Base-by-base conservation (phyloP, 1,139 yeast species). In the Torulaspora pretoriensis region DNA sequence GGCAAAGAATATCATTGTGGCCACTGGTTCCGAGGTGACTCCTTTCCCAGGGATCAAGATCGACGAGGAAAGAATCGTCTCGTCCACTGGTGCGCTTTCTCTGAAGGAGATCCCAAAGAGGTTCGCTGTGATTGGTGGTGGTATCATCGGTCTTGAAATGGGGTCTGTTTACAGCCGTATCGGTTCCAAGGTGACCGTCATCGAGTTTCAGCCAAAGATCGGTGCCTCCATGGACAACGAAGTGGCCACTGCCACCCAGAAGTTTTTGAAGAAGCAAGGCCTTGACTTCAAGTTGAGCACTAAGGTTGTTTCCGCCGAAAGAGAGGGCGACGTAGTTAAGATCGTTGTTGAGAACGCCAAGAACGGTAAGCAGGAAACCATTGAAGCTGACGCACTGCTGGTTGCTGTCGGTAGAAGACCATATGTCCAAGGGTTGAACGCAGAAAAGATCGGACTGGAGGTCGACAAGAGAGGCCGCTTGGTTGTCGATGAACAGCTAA, bases 331-430 rank as follows among this genome's bases (percentile, higher is more conserved):
- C 25, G 69, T 71, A 35, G 98, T 94, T 56, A 80, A 83, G 64
- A 78, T 90, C 61, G 94, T 83, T 68, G 87, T 84, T 54, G 98
- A 92, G 75, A 81, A 86, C 63, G 90, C 80, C 63, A 92, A 92
- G 76, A 71, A 80, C 45, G 96, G 96, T 63, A 80, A 84, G 73
- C 75, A 79, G 61, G 92, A 83, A 68, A 69, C 78, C 33, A 61
- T 94, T 45, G 95, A 89, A 56, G 85, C 97, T 46, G 98, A 94
- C 66, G 95, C 90, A 35, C 76, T 92, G 63, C 77, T 92, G 61
- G 98, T 94, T 50, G 97, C 98, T 53, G 88, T 94, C 61, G 99
- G 99, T 67, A 89, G 99, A 78, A 89, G 97, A 74, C 98, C 99
- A 57, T 89, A 82, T 80, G 82, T 95, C 52, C 78, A 80, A 63